Base-by-base conservation (phyloP, 305 asterid species). In the Fraxinus nigra region DNA sequence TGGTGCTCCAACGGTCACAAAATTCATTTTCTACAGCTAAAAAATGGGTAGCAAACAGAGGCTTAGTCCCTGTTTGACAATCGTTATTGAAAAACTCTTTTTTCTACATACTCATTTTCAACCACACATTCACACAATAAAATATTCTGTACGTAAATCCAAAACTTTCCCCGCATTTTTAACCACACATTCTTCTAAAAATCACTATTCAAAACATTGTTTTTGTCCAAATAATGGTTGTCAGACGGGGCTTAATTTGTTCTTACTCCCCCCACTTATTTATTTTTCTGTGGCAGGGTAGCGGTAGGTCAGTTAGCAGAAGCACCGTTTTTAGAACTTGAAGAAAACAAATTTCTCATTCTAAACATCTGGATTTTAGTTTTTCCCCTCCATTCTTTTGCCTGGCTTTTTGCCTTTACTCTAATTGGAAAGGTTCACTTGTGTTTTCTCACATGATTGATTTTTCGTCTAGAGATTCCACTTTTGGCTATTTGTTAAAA, bases 381-480 rank as follows among this genome's bases (percentile, higher is more conserved):
- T 56, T 56, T n/a, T 56, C 9, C 38, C 7, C 38, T 35, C 38
- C 7, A 35, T 35, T 34, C 38, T 35, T 34, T 40, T 85, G 67
- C 9, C 72, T 84, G 80, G 80, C 82, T 81, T 67, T 72, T 72
- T 81, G 70, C 40, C 74, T 43, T 46, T 33, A 43, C 65, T 74
- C 78, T 79, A 61, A 67, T 81, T 78, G 82, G 80, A 78, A 80
- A 43, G 61, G 79, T 54, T 80, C 79, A 28, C 51, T 81, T 75
- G 73, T 46, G 67, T 59, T 80, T 75, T 74, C 78, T 76, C 75
- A 72, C 77, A 81, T 82, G 78, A 77, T 73, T 63, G 75, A 26
- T 80, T 78, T 34, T 76, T 77, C 75, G 26, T 78, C 78, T 9
- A 26, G 20, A 79, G 38, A 24, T 37, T 65, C 81, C 73, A 11